These are phyloP conservation scores for Calonectria pseudoturangicola DNA, from an alignment of 2,329 filamentous ascomycete genomes.

Conservation along the genomic window DNA sequence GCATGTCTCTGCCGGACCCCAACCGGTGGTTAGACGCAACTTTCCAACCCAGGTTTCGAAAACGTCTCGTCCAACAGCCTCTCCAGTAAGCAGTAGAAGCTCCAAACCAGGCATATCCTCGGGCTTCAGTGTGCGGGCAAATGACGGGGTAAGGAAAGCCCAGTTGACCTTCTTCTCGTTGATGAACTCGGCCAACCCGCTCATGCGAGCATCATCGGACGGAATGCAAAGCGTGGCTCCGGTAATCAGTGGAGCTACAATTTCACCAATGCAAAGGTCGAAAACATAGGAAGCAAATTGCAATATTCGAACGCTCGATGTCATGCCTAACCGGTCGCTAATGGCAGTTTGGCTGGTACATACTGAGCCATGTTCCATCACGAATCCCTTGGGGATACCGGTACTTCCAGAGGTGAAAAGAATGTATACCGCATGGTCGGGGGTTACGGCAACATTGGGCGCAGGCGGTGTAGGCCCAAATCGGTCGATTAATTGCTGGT, in stretches of 20 bases:
- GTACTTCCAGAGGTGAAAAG: conserved; percentile 33
- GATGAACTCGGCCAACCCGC: conserved; percentile 10
- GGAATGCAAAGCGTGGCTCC: conserved; percentile 19
- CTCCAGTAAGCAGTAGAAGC: conserved; percentile 3
- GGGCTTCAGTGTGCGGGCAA: conserved; percentile 13
- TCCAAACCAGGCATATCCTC: conserved; percentile 20
- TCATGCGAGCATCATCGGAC: conserved; percentile 23
- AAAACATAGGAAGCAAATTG: conserved; percentile 26
- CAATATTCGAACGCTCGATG: conserved; percentile 7
- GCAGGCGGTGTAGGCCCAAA: neutral
- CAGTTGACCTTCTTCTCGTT: conserved; percentile 10
- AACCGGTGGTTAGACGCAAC: conserved; percentile 2
- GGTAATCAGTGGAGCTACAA: conserved; percentile 12
- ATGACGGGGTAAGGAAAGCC: conserved; percentile 26
- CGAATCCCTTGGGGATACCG: conserved; percentile 31
- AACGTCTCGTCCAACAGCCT: conserved; percentile 12
- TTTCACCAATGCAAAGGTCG: conserved; percentile 25
- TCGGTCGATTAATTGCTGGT: neutral
- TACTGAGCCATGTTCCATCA: conserved; percentile 37
- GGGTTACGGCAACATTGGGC: conserved; percentile 1
- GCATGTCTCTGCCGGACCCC: conserved; percentile 22
- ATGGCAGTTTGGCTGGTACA: conserved; percentile 27
- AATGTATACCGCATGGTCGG: conserved; percentile 20
- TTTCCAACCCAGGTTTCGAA: conserved; percentile 27
- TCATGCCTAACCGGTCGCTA: conserved; percentile 1